These are phyloP conservation scores for Aaosphaeria arxii DNA, from an alignment of 2,329 filamentous ascomycete species.

Conservation along the genomic window DNA sequence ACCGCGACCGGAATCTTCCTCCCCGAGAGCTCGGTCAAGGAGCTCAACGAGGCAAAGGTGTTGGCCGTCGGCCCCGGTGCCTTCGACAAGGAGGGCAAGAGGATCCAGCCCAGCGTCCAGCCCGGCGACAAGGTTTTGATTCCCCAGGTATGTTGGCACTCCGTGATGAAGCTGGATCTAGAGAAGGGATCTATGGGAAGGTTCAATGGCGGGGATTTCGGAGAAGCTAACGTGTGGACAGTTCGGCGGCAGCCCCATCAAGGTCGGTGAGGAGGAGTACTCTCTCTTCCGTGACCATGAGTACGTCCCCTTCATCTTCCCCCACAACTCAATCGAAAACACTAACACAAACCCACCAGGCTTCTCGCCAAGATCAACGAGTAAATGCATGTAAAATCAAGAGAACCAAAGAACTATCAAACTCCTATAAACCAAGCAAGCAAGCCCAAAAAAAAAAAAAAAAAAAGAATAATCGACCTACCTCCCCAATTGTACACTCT, in stretches of 20 bases:
- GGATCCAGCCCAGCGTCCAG: conserved; percentile 76
- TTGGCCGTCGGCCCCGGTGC: conserved; percentile 90
- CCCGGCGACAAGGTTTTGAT: conserved; percentile 92
- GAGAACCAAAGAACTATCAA: not conserved
- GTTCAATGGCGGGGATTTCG: not conserved
- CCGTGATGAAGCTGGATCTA: not conserved
- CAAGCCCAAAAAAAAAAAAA: too few species aligned
- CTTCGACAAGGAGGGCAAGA: conserved; percentile 84
- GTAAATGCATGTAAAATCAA: conserved; percentile 48
- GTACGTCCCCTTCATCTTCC: conserved; percentile 57
- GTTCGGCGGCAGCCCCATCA: conserved; percentile 93
- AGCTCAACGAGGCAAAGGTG: conserved; percentile 96
- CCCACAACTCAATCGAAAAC: not conserved
- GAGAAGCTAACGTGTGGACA: conserved; percentile 44
- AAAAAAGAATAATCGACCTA: not conserved
- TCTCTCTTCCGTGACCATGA: conserved; percentile 96
- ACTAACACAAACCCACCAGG: conserved; percentile 47
- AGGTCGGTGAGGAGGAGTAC: conserved; percentile 97
- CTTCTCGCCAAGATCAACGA: conserved; percentile 99
- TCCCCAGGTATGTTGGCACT: conserved; percentile 70
- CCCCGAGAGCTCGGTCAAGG: conserved; percentile 94
- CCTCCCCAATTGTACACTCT: conserved; percentile 9
- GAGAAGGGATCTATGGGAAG: not conserved
- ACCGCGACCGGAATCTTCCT: conserved; percentile 97
- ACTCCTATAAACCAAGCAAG: too few species aligned